Evolutionary conservation across 768 basidiomycete genomes (phyloP), one percentile per base, ranked within the genome.

Genomic region (Rhodotorula babjevae): DNA sequence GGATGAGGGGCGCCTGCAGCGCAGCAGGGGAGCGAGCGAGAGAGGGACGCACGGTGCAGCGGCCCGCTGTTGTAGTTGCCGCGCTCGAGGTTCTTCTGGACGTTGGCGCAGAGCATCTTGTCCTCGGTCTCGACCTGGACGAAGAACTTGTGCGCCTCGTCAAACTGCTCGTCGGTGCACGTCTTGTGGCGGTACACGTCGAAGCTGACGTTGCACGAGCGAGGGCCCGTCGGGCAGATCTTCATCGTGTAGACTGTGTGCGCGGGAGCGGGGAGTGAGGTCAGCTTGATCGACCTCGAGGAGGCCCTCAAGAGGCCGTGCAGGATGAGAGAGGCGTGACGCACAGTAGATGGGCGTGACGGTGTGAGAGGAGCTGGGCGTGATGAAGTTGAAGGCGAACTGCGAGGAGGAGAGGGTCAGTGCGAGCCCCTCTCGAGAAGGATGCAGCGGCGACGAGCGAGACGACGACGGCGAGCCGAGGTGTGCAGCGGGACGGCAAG

Each of bases 41-140:
- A 36, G 36, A 9, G 36, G 36, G 23, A 44, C 27, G 25, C 59
- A 46, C n/a, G 61, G 49, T 63, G 61, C 19, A 63, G 31, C 1
- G 61, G 47, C 5, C 61, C 61, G 14, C 15, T 23, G 47, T 19
- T 21, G 61, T 52, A 63, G 19, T 29, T 52, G 10, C 61, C 61
- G 21, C 16, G 18, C 49, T 63, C 61, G 31, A 63, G 61, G 23
- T 36, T 29, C 25, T n/a, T 36, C 33, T 63, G 61, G 23, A 36
- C 40, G 25, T 21, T 31, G 49, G 19, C n/a, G 61, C 61, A 63
- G 1, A 63, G 46, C 31, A 50, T 29, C 49, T 63, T 63, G 61
- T 63, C 42, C 61, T 63, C 61, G 23, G 61, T 50, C 50, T 63
- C 61, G 21, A 63, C 61, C 33, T 63, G 61, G 2, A 63, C 47